Evolutionary conservation across 352 stramenopile genomes (phyloP), one percentile per base, ranked within the genome.

Genomic region (Phytophthora tubulina): DNA sequence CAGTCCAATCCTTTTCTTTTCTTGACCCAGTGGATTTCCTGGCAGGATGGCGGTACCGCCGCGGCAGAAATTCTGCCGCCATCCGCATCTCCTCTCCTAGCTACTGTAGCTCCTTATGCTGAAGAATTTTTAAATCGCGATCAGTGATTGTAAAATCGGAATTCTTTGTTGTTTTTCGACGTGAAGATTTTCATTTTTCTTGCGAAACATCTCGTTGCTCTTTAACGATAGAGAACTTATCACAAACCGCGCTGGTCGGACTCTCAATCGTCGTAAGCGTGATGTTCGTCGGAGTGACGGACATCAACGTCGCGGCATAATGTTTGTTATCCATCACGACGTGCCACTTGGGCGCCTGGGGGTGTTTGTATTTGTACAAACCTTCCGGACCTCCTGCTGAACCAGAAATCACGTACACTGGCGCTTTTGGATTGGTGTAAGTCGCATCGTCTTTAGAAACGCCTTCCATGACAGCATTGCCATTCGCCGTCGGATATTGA

Each of bases 361-460:
- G 54, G 36, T 72, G 61, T 3, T 57, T 63, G 35, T 72, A 72
- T 8, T 73, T 66, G 38, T 71, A 63, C 11, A 77, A 49, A 7
- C 77, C 79, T 54, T 85, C 76, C 0, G 56, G 63, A 13, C 68
- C 76, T 33, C 82, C 80, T 0, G 68, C 78, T 3, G 76, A 66
- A 3, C 82, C 80, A 11, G 75, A 69, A 72, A 88, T 73, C 0
- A 90, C 38, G 46, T 90, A 85, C 44, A 90, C 82, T 0, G 80
- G 79, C 0, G 82, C 82, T 70, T 88, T 75, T 0, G 80, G 80
- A 31, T 83, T 85, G 8, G 32, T 65, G 60, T 86, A 88, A 2
- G 58, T 67, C 31, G 61, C 64, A 7, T 38, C 27, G 31, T 88
- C 78, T 13, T 65, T 63, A 3, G 73, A 86, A 1, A 88, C 78